These are phyloP conservation scores for Biancaea sappan DNA, from an alignment of 306 rosid species.

Conservation along the genomic window DNA sequence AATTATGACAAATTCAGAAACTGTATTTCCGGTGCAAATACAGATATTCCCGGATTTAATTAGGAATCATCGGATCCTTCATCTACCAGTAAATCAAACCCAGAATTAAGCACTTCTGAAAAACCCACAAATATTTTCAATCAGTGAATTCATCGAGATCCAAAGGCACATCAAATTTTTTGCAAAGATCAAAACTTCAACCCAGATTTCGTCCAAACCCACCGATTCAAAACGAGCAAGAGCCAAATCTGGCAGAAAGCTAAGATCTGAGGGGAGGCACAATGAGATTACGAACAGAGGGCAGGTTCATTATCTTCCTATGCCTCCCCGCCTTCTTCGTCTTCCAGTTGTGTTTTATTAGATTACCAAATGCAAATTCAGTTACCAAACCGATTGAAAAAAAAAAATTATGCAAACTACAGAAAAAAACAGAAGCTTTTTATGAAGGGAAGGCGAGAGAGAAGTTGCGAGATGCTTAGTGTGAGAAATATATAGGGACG, in stretches of 20 bases:
- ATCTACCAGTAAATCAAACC: conserved; percentile 62
- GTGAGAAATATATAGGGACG: conserved; percentile 67
- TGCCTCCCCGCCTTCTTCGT: conserved; percentile 68
- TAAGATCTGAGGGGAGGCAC: conserved; percentile 98
- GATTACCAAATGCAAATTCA: conserved; percentile 80
- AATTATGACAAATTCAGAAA: conserved; percentile 49
- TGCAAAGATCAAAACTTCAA: conserved; percentile 58
- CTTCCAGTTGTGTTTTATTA: conserved; percentile 60
- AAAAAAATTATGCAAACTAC: conserved; percentile 37
- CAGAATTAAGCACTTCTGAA: conserved; percentile 56
- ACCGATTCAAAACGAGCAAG: conserved; percentile 80
- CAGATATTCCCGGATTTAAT: conserved; percentile 62
- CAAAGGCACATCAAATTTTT: conserved; percentile 44
- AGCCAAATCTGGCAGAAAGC: conserved; percentile 54
- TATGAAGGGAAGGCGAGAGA: conserved; percentile 62
- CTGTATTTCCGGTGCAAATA: conserved; percentile 49
- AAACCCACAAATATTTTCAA: conserved; percentile 39
- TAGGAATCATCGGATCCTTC: conserved; percentile 71
- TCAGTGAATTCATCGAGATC: conserved; percentile 58
- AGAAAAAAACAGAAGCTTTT: conserved; percentile 46
- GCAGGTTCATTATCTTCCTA: conserved; percentile 68
- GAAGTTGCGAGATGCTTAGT: conserved; percentile 49
- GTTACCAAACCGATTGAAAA: conserved; percentile 61
- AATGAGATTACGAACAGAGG: conserved; percentile 67
- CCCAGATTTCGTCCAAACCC: conserved; percentile 56